Base-by-base conservation (phyloP, 2,329 filamentous ascomycete genomes). In the Neocatenulostroma microsporum region DNA sequence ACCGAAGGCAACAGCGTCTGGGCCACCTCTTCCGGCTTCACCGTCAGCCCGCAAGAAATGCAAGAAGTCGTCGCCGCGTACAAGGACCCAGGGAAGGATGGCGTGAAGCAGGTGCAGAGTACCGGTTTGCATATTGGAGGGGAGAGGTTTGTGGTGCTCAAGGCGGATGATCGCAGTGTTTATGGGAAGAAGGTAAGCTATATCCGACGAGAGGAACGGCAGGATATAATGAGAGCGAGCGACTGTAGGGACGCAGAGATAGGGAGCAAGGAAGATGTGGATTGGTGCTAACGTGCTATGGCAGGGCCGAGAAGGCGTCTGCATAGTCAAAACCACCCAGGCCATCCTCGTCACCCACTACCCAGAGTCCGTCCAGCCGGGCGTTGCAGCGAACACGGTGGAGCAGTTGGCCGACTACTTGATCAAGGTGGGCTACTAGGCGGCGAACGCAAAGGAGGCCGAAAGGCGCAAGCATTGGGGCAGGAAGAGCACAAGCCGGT, bases 291-390 rank as follows among this genome's bases (percentile, higher is more conserved):
- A 14, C 14, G 9, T 14, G 25, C 12, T 15, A 14, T 7, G 12
- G 20, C 45, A 84, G 80, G 86, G 84, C 53, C 84, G 81, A 61
- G 76, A 81, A 60, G 91, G 91, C 49, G 67, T 94, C 55, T 72
- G 82, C 58, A 76, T 91, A 54, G 80, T 80, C 66, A 94, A 93
- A 73, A 93, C 89, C 55, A 80, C 74, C 57, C 82, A 93, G 67
- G 85, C 87, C 51, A 80, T 96, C 62, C 76, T 98, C 60, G 68
- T 98, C 61, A 83, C 78, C 51, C 86, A 94, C 71, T 86, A 96
- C 73, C 73, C 72, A 50, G 85, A 94, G 62, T 62, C 62, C 45
- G 68, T 80, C 51, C 72, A 83, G 61, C 84, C 83, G 35, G 80
- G 84, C 59, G 80, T 82, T 62, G 80, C 85, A 46, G 80, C 80